Evolutionary conservation across 345 rosid genomes (phyloP), one percentile per base, ranked within the genome.

Genomic region (Erysimum cheiranthoides): DNA sequence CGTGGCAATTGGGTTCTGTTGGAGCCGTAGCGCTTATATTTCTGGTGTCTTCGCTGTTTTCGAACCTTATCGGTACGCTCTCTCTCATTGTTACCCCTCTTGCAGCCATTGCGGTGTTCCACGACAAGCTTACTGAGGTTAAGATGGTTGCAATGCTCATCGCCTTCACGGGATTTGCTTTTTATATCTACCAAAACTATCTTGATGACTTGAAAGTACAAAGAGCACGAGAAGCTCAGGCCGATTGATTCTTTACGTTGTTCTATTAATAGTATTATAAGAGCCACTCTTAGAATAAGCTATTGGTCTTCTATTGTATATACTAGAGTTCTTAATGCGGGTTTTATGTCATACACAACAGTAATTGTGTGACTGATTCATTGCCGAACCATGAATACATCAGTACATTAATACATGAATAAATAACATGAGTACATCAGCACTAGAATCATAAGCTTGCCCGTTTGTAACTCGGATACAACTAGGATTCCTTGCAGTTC

Each of bases 201-300:
- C 76, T 78, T 31, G 80, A 84, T 57, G 88, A 79, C 38, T 63
- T 31, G 10, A 66, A 85, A 73, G 80, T 76, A 10, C 81, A 87
- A 85, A 78, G 56, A 70, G 58, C 74, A 54, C n/a, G 11, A 52
- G 70, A 51, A 3, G 5, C 67, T 47, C 52, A 36, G 13, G 67
- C 47, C 7, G 64, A 64, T 18, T 73, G 62, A 62, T 64, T 63
- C 36, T 30, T 18, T 11, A 36, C 4, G 6, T 32, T 71, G 18
- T 36, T 36, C 5, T 61, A 38, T 49, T 10, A 9, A n/a, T 57
- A 28, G 2, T 60, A 25, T 46, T 10, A 6, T 47, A 3, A 5
- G n/a, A n/a, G 21, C 3, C 47, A 18, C 3, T 38, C 4, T 36
- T 14, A 6, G 40, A 28, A 28, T 17, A 28, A 25, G 60, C 16